phyloP scores from a whole-genome alignment of 345 rosid species.

The Ricinus communis region DNA sequence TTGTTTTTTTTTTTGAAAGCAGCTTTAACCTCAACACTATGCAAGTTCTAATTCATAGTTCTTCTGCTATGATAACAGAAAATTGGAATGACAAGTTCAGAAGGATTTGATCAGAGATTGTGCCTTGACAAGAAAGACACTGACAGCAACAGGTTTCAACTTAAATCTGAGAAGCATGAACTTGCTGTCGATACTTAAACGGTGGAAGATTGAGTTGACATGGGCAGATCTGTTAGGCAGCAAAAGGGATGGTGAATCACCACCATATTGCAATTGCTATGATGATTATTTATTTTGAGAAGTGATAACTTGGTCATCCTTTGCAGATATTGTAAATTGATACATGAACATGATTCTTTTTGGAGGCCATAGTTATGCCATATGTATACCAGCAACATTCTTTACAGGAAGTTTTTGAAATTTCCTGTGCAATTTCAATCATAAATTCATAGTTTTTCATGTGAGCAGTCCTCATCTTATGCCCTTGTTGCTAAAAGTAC shows the following conservation, averaged over 20 bases:
- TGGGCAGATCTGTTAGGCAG: background rate
- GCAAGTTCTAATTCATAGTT: background rate
- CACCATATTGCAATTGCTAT: background rate
- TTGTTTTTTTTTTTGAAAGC: background rate
- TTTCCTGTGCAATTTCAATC: background rate
- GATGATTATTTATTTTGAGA: background rate
- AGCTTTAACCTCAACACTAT: no score
- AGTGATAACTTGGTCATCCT: background rate
- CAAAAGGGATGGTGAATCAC: background rate
- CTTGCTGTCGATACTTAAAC: background rate
- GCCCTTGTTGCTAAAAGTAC: no score
- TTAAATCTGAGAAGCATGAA: conserved; percentile 24
- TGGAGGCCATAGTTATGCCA: background rate
- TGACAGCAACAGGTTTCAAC: conserved; percentile 22
- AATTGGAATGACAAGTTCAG: conserved; percentile 16
- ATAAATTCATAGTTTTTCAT: background rate
- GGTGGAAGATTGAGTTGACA: background rate
- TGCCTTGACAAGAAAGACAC: conserved; percentile 24
- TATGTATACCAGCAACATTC: background rate
- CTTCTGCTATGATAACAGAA: conserved; percentile 26
- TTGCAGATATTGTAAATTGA: background rate
- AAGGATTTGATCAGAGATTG: conserved; percentile 25
- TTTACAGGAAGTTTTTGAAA: background rate
- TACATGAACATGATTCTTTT: background rate
- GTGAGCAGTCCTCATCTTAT: no score